phyloP scores from a whole-genome alignment of 164 flowering plant genomes.

The Macadamia tetraphylla region DNA sequence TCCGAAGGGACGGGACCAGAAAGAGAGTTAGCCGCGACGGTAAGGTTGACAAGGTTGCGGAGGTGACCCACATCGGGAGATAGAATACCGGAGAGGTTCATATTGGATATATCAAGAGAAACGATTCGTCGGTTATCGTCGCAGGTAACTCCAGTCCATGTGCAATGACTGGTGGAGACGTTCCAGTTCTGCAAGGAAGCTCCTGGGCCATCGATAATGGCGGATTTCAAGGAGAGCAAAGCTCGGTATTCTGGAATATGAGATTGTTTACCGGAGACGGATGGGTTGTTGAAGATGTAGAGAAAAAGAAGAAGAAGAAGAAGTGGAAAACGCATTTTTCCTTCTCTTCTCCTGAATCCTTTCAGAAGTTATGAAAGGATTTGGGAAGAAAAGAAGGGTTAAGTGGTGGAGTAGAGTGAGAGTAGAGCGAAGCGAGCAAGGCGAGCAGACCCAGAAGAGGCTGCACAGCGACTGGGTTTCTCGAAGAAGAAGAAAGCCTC shows the following conservation, averaged over 20 bases:
- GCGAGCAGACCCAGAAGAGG: too few relatives aligned
- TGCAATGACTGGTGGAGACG: constrained; percentile 47
- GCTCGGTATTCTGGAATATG: constrained; percentile 48
- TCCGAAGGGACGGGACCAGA: constrained; percentile 59
- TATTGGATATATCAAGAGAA: constrained; percentile 54
- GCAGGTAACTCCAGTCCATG: constrained; percentile 70
- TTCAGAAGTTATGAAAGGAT: not conserved
- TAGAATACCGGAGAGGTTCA: constrained; percentile 59
- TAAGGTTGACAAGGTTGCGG: constrained; percentile 41
- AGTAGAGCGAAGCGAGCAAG: not conserved
- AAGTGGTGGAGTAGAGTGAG: constrained; percentile 9
- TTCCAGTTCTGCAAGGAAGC: constrained; percentile 53
- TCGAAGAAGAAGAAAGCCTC: not conserved
- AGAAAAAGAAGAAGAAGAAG: constrained; percentile 21
- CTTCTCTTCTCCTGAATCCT: not conserved
- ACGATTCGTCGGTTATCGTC: constrained; percentile 46
- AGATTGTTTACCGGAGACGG: constrained; percentile 20
- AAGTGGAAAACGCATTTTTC: constrained; percentile 20
- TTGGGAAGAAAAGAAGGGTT: constrained; percentile 15
- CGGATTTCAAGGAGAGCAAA: constrained; percentile 56
- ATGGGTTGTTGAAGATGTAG: constrained; percentile 12
- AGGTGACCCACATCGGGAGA: constrained; percentile 51
- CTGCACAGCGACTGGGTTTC: too few relatives aligned
- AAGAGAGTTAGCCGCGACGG: constrained; percentile 51
- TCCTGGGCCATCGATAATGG: constrained; percentile 53